A percentile compares a stretch with the other conserved stretches of the same genome.
phyloP scores from a whole-genome alignment of 805 yeast species.

The Sugiyamaella boreocaroliniensis region DNA sequence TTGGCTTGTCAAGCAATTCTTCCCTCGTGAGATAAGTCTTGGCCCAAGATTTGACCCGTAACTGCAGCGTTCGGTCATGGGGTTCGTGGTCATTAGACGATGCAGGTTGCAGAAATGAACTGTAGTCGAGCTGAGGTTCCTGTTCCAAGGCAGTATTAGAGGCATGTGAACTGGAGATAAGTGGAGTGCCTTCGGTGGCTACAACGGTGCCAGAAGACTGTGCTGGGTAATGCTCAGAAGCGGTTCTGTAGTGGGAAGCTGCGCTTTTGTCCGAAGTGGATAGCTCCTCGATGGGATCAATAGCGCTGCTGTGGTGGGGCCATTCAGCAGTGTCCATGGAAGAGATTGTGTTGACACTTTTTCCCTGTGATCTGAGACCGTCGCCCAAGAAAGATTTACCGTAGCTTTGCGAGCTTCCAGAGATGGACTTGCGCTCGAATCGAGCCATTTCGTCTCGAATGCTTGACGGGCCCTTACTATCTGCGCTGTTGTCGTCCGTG shows the following conservation, averaged over 20 bases:
- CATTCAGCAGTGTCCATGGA: background rate
- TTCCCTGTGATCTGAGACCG: background rate
- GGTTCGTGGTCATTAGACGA: background rate
- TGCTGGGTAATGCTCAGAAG: background rate
- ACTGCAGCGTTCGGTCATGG: too few species aligned
- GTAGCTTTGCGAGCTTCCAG: background rate
- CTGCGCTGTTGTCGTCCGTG: background rate
- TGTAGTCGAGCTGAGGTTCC: background rate
- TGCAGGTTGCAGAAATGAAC: background rate
- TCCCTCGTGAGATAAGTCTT: slow-evolving; percentile 2
- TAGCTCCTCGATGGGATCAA: background rate
- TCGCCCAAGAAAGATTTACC: background rate
- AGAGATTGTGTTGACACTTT: background rate
- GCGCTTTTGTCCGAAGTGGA: background rate
- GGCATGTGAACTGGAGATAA: background rate
- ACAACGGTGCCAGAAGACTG: background rate
- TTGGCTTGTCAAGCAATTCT: slow-evolving; percentile 28
- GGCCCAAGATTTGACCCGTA: background rate
- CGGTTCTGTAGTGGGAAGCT: background rate
- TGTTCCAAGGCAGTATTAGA: background rate
- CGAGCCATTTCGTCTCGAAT: slow-evolving; percentile 5
- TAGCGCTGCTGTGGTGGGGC: background rate
- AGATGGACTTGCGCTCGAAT: slow-evolving; percentile 1
- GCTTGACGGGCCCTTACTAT: background rate
- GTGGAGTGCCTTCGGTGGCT: background rate